Evolutionary conservation across 257 asterid species (phyloP).

Genomic region (Ligustrum vulgare): DNA sequence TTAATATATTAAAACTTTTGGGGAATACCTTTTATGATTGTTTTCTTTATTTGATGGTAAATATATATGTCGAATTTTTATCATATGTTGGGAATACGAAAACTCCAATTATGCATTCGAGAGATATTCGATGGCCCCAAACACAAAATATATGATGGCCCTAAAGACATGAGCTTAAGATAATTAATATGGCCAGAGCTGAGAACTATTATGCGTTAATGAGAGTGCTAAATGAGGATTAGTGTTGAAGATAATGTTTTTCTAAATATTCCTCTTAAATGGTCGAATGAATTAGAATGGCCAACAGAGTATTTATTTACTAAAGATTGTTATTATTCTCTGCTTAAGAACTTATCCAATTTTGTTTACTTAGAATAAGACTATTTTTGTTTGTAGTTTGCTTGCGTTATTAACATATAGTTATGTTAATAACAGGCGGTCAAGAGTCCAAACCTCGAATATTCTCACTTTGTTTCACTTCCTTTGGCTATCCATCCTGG

Average conservation of each 20-base stretch:
- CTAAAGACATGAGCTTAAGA: too few species aligned
- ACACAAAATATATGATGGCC: too few species aligned
- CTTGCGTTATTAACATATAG: constrained; percentile 7
- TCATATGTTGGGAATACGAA: neutral
- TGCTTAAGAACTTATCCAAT: neutral
- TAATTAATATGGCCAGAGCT: neutral
- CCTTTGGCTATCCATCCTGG: constrained; percentile 86
- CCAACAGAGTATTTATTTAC: neutral
- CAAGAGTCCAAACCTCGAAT: constrained; percentile 71
- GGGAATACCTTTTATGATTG: neutral
- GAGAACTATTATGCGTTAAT: neutral
- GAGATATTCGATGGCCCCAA: neutral
- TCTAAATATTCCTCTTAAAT: neutral
- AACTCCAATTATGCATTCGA: neutral
- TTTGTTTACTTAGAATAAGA: neutral
- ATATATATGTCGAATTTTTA: neutral
- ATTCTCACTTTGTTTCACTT: constrained; percentile 95
- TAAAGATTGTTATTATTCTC: neutral
- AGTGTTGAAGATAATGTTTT: neutral
- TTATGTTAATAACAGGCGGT: constrained; percentile 58
- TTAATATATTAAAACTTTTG: neutral
- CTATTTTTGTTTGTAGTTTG: neutral
- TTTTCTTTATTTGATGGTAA: neutral
- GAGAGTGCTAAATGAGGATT: neutral
- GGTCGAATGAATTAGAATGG: constrained; percentile 10